Conservation (phyloP, 176 grass and related monocot species). For the Eleusine coracana region DNA sequence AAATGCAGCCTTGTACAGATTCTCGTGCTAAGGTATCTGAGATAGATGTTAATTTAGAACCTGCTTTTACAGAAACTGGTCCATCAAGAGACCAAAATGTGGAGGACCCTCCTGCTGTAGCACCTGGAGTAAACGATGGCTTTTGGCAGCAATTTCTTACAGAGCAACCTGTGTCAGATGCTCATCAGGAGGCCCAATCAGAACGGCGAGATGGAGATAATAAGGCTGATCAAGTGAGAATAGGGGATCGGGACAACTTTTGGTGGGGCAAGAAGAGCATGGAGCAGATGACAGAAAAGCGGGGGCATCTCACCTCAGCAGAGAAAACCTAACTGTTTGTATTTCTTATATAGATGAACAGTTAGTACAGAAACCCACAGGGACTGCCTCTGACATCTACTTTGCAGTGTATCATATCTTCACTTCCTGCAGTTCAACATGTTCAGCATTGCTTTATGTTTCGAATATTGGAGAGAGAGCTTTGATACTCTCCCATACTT, state of each 20-base stretch:
- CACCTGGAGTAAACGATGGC: slow-evolving; percentile 69
- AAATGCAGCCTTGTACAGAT: slow-evolving; percentile 45
- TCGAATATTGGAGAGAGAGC: slow-evolving; percentile 4
- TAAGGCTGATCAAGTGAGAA: slow-evolving; percentile 43
- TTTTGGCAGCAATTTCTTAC: slow-evolving; percentile 98
- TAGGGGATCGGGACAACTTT: slow-evolving; percentile 31
- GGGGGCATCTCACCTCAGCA: slow-evolving; percentile 63
- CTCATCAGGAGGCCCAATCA: slow-evolving; percentile 73
- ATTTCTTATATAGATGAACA: slow-evolving; percentile 41
- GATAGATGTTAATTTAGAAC: slow-evolving; percentile 91
- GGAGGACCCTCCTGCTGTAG: slow-evolving; percentile 15
- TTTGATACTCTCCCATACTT: slow-evolving; percentile 19
- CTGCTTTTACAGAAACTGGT: slow-evolving; percentile 61
- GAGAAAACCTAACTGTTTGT: slow-evolving; percentile 63
- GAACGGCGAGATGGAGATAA: slow-evolving; percentile 60
- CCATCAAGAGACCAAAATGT: slow-evolving; percentile 53
- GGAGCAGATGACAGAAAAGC: slow-evolving; percentile 62
- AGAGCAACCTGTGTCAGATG: slow-evolving; percentile 67
- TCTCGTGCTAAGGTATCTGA: slow-evolving; percentile 57
- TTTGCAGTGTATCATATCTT: slow-evolving; percentile 48
- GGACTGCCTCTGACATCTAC: slow-evolving; percentile 43
- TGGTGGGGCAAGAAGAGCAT: slow-evolving; percentile 72
- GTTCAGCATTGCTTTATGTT: slow-evolving; percentile 32
- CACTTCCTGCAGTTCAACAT: neutral
- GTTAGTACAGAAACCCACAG: slow-evolving; percentile 43